Percentiles rank a stretch among this genome's conserved stretches.
Conservation (phyloP, 2,329 filamentous ascomycete species). For the Kalmusia sp. region DNA sequence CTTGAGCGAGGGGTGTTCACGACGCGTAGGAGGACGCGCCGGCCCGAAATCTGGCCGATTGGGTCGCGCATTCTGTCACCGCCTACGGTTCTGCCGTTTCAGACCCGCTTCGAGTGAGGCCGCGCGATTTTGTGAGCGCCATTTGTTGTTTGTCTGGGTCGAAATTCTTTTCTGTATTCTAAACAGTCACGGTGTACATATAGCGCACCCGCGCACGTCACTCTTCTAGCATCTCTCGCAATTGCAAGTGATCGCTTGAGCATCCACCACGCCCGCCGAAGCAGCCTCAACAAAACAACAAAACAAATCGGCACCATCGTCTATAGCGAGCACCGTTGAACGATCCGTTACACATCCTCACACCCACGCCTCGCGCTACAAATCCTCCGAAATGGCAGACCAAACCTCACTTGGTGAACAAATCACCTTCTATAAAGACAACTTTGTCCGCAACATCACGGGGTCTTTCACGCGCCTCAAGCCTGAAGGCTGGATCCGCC, state of each 20-base stretch:
- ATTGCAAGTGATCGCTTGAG: no score
- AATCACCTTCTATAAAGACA: slow-evolving; percentile 46
- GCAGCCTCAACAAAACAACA: no score
- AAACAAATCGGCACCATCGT: no score
- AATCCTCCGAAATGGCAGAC: slow-evolving; percentile 27
- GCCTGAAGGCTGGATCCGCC: slow-evolving; percentile 64
- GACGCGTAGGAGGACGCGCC: slow-evolving; percentile 13
- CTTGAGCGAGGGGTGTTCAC: not conserved
- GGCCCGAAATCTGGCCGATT: slow-evolving; percentile 14
- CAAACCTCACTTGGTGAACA: no score
- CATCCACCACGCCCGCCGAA: no score
- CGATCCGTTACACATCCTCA: no score
- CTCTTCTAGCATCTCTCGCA: no score
- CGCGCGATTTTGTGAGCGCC: slow-evolving; percentile 8
- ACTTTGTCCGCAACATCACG: slow-evolving; percentile 50
- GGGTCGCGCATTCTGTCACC: slow-evolving; percentile 1
- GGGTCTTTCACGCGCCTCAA: slow-evolving; percentile 54
- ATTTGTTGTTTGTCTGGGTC: not conserved
- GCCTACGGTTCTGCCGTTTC: slow-evolving; percentile 1
- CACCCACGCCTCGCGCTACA: slow-evolving; percentile 5
- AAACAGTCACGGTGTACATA: not conserved
- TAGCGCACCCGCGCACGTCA: not conserved
- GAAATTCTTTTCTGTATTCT: not conserved
- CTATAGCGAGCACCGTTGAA: not conserved
- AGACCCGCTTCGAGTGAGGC: no score